A percentile compares a stretch with the other conserved stretches of the same genome.
phyloP scores from a whole-genome alignment of 75 land plant species.

The Cryptomeria japonica region DNA sequence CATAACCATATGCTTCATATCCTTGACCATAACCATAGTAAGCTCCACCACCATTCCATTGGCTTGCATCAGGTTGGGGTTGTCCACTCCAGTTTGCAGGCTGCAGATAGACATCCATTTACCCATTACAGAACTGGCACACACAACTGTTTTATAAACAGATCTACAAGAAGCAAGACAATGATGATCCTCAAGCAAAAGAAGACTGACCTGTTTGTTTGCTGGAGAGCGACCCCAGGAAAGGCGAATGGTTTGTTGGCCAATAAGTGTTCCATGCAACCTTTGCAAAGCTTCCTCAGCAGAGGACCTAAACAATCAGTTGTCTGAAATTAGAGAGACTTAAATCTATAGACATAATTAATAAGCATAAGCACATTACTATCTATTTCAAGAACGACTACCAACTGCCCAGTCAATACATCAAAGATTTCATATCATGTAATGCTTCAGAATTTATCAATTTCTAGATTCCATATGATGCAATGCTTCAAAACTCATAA shows the following conservation, averaged over 20 bases:
- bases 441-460: background rate
- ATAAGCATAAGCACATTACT: background rate
- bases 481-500: background rate
- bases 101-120: slow-evolving; percentile 5
- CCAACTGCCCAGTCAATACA: background rate
- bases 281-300: slow-evolving; percentile 81
- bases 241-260: slow-evolving; percentile 72
- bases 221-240: slow-evolving; percentile 94
- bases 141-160: background rate
- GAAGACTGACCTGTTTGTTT: slow-evolving; percentile 62
- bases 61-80: slow-evolving; percentile 51
- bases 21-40: slow-evolving; percentile 63
- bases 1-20: slow-evolving; percentile 82
- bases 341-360: background rate
- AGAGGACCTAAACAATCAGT: slow-evolving; percentile 27
- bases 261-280: slow-evolving; percentile 73
- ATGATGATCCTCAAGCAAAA: background rate
- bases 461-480: background rate
- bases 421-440: background rate
- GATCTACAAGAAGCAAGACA: background rate
- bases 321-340: background rate
- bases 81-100: slow-evolving; percentile 62
- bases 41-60: slow-evolving; percentile 53
- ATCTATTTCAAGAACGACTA: background rate
- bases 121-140: background rate